Conservation (phyloP, 2,329 filamentous ascomycete genomes). For the Simplicillium aogashimaense region DNA sequence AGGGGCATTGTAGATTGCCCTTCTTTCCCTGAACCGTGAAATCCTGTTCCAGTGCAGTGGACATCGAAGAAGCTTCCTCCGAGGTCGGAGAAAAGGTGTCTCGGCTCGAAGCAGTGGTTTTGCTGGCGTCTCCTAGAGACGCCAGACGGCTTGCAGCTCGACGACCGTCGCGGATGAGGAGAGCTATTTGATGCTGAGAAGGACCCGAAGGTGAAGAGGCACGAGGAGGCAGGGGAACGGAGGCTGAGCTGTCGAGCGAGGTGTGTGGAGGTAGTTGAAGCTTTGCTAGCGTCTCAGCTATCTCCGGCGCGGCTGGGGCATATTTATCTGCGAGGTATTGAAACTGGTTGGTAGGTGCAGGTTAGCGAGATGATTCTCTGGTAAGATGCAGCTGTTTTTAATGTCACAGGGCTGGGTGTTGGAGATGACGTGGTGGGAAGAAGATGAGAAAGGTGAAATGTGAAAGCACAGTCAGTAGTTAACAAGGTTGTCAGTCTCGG, state of each 20-base stretch:
- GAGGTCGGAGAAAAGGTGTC: slow-evolving; percentile 34
- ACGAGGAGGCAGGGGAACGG: slow-evolving; percentile 45
- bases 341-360: slow-evolving; percentile 32
- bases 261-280: slow-evolving; percentile 52
- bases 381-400: slow-evolving; percentile 1
- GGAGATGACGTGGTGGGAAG: too few species aligned
- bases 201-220: slow-evolving; percentile 16
- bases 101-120: slow-evolving; percentile 39
- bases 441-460: slow-evolving; percentile 2
- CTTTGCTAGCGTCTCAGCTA: slow-evolving; percentile 56
- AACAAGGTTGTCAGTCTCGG: slow-evolving; percentile 48
- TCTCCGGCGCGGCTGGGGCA: slow-evolving; percentile 54
- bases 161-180: slow-evolving; percentile 55
- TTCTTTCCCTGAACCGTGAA: slow-evolving; percentile 81
- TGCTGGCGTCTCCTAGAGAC: slow-evolving; percentile 38
- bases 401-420: too few species aligned
- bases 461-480: slow-evolving; percentile 19
- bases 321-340: slow-evolving; percentile 59
- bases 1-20: slow-evolving; percentile 73
- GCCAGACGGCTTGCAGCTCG: slow-evolving; percentile 45
- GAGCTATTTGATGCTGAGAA: slow-evolving; percentile 44
- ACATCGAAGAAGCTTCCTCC: slow-evolving; percentile 43
- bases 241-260: slow-evolving; percentile 34
- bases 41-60: slow-evolving; percentile 70
- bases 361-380: slow-evolving; percentile 1